Base-by-base conservation (phyloP, 805 yeast species). In the Dipodascus albidus region DNA sequence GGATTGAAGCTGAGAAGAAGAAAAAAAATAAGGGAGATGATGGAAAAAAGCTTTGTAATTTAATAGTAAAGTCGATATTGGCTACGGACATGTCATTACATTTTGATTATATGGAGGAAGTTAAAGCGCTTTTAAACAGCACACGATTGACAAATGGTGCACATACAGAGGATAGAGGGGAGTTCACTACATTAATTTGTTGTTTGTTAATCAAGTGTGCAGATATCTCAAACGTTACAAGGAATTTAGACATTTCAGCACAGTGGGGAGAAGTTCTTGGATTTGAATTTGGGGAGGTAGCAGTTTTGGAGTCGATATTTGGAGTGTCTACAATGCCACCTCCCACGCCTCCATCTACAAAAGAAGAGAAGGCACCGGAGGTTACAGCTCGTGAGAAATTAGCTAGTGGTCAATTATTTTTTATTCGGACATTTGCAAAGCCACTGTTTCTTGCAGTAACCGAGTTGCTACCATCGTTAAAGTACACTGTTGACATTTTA, bases 11-110 rank as follows among this genome's bases (percentile, higher is more conserved):
- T 48, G 53, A 52, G 48, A 38, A 44, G 50, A 47, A 20, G 57
- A 23, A 48, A 14, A 27, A 27, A 27, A 27, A 6, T 27, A 6
- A 27, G 33, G 33, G 11, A n/a, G n/a, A n/a, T n/a, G n/a, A 47
- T 9, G 31, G 23, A 9, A 20, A 47, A 53, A 53, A 41, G 42
- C 44, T 59, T 35, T 54, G 58, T 51, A 52, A 57, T 55, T 55
- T 66, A 33, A 54, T 63, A 55, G 63, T 70, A n/a, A 74, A 72
- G 38, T 60, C 73, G 11, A 82, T 86, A n/a, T 62, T 82, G 48
- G 87, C 93, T 6, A 93, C 99, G 0, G 98, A 93, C 70, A 90
- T 93, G 97, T 91, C 90, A 0, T 77, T 79, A 62, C 99, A 93
- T 72, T 80, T 79, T 59, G 81, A 76, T 48, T 89, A 85, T 67